Evolutionary conservation across 495 filamentous ascomycete genomes (phyloP).

Genomic region (Podospora bellae-mahoneyi): DNA sequence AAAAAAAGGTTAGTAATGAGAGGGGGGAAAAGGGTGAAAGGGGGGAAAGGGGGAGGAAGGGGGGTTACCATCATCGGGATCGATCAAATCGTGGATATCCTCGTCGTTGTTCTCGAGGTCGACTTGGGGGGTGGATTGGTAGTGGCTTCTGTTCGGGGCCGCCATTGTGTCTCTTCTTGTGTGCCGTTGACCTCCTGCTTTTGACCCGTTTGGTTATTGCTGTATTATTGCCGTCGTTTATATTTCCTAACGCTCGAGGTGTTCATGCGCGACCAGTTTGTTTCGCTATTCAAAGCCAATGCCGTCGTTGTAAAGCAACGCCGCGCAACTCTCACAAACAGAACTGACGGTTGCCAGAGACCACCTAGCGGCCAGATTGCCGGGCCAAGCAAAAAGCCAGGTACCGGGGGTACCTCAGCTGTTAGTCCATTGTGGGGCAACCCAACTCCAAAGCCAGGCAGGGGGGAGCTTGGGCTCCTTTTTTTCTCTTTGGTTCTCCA

Average conservation of each 20-base stretch:
- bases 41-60: not conserved
- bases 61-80: conserved; percentile 82
- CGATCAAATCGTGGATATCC: conserved; percentile 73
- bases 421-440: not conserved
- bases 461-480: not conserved
- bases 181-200: too few relatives aligned
- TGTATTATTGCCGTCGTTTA: not conserved
- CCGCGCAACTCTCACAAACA: conserved; percentile 7
- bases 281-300: too few relatives aligned
- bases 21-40: not conserved
- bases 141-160: conserved; percentile 41
- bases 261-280: not conserved
- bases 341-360: conserved; percentile 14
- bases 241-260: not conserved
- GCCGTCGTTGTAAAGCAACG: not conserved
- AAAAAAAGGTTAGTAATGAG: not conserved
- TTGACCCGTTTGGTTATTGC: not conserved
- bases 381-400: not conserved
- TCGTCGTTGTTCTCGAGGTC: conserved; percentile 64
- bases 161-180: conserved; percentile 22
- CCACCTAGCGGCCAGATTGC: not conserved
- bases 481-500: not conserved
- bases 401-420: not conserved
- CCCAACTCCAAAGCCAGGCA: too few relatives aligned
- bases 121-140: conserved; percentile 66